A percentile compares a stretch with the other conserved stretches of the same genome.
phyloP scores from a whole-genome alignment of 306 rosid genomes.

The Glycine soja region DNA sequence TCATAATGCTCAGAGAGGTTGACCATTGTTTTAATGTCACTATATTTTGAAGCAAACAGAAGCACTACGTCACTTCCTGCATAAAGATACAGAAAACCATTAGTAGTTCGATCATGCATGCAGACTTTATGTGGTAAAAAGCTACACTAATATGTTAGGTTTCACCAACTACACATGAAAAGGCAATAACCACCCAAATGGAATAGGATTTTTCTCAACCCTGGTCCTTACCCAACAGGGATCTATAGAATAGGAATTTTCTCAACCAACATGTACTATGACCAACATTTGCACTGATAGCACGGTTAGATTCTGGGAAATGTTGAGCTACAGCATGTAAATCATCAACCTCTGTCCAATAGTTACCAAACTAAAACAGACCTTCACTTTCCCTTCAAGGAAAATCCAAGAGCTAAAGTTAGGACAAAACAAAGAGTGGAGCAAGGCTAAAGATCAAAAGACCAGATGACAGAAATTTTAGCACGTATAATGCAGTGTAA shows the following conservation, averaged over 20 bases:
- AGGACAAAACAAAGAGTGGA: conserved; percentile 35
- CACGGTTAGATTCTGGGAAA: conserved; percentile 58
- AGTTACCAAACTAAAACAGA: not conserved
- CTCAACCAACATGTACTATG: conserved; percentile 78
- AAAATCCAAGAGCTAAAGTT: conserved; percentile 29
- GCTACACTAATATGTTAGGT: too few relatives aligned
- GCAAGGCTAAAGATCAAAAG: not conserved
- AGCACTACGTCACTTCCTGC: too few relatives aligned
- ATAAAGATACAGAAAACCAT: too few relatives aligned
- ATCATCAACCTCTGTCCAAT: conserved; percentile 66
- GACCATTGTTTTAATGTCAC: too few relatives aligned
- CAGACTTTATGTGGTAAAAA: too few relatives aligned
- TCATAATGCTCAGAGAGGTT: too few relatives aligned
- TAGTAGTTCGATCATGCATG: too few relatives aligned
- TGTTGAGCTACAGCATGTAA: conserved; percentile 62
- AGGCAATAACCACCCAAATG: too few relatives aligned
- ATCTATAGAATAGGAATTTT: conserved; percentile 3
- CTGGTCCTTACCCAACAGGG: not conserved
- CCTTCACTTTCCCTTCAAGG: conserved; percentile 80
- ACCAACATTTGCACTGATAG: conserved; percentile 69
- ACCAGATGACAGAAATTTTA: too few relatives aligned
- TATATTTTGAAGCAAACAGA: too few relatives aligned
- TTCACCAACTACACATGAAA: too few relatives aligned
- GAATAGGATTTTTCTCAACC: not conserved
- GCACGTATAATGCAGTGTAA: too few relatives aligned